Evolutionary conservation across 306 rosid species (phyloP).

Genomic region (Canavalia ensiformis): DNA sequence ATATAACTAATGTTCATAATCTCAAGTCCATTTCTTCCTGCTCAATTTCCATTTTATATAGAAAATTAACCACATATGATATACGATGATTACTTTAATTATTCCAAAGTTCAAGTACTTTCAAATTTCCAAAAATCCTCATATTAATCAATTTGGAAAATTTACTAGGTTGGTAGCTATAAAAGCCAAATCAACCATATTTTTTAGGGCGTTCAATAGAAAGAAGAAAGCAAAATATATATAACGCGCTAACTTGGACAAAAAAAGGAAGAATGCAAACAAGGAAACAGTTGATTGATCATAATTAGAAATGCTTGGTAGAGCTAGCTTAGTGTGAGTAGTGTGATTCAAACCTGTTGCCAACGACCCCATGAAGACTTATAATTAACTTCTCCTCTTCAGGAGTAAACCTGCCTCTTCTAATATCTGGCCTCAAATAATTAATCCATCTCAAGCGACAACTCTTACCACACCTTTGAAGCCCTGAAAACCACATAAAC

Average conservation of each 20-base stretch:
- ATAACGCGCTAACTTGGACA: not conserved
- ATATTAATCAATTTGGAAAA: not conserved
- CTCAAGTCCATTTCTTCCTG: not conserved
- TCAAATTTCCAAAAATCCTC: not conserved
- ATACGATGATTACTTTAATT: not conserved
- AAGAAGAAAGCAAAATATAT: not conserved
- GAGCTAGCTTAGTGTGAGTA: not conserved
- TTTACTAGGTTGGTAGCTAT: not conserved
- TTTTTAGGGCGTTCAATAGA: not conserved
- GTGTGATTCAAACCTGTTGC: conserved; percentile 76
- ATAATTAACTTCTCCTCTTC: conserved; percentile 97
- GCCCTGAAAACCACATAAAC: conserved; percentile 61
- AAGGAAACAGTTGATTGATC: not conserved
- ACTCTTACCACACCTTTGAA: conserved; percentile 98
- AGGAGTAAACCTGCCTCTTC: conserved; percentile 94
- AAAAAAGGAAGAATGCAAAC: not conserved
- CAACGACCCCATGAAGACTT: conserved; percentile 95
- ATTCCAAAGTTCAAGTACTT: not conserved
- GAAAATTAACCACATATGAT: not conserved
- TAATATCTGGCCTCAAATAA: conserved; percentile 97
- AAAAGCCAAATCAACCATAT: not conserved
- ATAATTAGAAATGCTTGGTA: conserved; percentile 13
- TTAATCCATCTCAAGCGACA: conserved; percentile 97
- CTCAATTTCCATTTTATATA: not conserved
- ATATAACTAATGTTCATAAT: not conserved